Conservation (phyloP, 352 stramenopile genomes). For the Pythium phragmiticola region DNA sequence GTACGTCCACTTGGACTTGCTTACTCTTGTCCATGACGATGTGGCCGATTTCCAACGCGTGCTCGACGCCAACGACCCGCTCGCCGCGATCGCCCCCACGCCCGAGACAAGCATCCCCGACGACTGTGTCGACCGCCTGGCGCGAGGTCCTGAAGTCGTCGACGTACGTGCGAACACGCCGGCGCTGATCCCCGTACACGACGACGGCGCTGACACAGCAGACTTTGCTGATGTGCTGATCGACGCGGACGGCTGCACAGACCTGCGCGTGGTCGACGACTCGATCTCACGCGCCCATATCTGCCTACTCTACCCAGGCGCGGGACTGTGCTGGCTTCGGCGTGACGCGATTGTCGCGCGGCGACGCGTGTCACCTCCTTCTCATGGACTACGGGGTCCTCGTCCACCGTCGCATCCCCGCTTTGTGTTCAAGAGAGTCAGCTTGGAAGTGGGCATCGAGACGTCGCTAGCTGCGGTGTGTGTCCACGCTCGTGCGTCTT, state of each 20-base stretch:
- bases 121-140: background rate
- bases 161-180: background rate
- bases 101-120: background rate
- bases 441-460: background rate
- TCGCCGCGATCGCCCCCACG: background rate
- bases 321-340: constrained; percentile 5
- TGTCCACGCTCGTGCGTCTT: background rate
- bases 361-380: background rate
- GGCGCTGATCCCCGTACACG: background rate
- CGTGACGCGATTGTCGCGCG: constrained; percentile 2
- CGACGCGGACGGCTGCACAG: background rate
- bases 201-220: background rate
- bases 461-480: background rate
- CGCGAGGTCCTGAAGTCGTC: background rate
- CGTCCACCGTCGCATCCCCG: background rate
- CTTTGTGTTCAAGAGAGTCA: background rate
- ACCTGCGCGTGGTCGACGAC: constrained; percentile 11
- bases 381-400: too few relatives aligned
- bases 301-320: constrained; percentile 7
- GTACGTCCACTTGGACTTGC: background rate
- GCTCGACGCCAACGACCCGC: background rate
- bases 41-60: background rate
- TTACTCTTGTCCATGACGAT: background rate
- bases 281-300: background rate
- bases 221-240: background rate